phyloP scores from a whole-genome alignment of 305 asterid genomes.

The Fraxinus angustifolia region DNA sequence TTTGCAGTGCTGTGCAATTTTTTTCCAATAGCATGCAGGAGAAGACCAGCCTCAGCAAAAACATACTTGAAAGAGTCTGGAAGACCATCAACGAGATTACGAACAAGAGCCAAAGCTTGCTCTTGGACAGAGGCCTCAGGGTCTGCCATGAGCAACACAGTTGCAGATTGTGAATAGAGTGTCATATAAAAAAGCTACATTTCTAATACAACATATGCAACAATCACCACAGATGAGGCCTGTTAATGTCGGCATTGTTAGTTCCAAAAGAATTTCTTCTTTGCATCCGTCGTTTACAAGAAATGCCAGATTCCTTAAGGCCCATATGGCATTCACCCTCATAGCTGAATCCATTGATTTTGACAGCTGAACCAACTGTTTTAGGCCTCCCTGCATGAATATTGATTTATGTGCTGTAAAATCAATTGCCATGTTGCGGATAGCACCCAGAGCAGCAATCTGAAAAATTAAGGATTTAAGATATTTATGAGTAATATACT shows the following conservation, averaged over 20 bases:
- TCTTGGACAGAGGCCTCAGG: slow-evolving; percentile 80
- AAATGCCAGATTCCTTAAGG: slow-evolving; percentile 74
- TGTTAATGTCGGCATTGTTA: slow-evolving; percentile 54
- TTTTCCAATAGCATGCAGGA: slow-evolving; percentile 72
- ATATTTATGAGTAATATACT: neutral
- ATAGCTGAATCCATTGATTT: slow-evolving; percentile 78
- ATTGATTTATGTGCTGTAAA: slow-evolving; percentile 56
- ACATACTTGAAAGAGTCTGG: slow-evolving; percentile 53
- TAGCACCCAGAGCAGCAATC: slow-evolving; percentile 84
- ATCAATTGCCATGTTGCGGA: slow-evolving; percentile 75
- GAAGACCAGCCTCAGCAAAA: slow-evolving; percentile 58
- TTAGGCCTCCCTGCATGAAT: slow-evolving; percentile 72
- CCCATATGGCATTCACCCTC: slow-evolving; percentile 68
- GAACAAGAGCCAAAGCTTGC: slow-evolving; percentile 73
- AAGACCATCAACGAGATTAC: slow-evolving; percentile 83
- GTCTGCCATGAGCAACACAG: slow-evolving; percentile 45
- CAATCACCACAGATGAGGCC: slow-evolving; percentile 77
- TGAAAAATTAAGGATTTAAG: slow-evolving; percentile 29
- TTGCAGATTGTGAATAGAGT: slow-evolving; percentile 24
- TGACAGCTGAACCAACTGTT: slow-evolving; percentile 75
- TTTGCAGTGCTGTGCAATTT: slow-evolving; percentile 53
- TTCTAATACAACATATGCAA: slow-evolving; percentile 13
- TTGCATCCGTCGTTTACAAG: slow-evolving; percentile 64
- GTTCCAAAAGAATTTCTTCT: slow-evolving; percentile 72
- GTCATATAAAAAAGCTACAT: slow-evolving; percentile 12